phyloP scores from a whole-genome alignment of 2,329 filamentous ascomycete genomes.

The Diaporthe longicolla region DNA sequence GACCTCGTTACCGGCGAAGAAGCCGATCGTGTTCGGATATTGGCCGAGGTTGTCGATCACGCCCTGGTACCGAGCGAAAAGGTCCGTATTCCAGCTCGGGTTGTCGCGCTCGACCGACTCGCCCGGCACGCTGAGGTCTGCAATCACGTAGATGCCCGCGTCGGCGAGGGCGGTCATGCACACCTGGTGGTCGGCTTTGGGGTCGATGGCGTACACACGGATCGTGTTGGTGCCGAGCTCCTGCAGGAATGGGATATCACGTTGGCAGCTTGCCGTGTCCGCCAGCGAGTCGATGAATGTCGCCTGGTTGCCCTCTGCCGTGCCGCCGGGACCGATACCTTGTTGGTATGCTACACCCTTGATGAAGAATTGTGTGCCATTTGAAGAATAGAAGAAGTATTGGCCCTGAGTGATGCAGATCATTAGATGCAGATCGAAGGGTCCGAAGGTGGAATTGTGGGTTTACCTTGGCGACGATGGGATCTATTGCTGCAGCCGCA shows the following conservation, averaged over 20 bases:
- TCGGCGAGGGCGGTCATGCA: slow-evolving; percentile 89
- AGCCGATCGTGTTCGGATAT: slow-evolving; percentile 94
- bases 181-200: slow-evolving; percentile 79
- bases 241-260: slow-evolving; percentile 86
- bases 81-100: slow-evolving; percentile 82
- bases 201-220: slow-evolving; percentile 94
- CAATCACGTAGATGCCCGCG: slow-evolving; percentile 94
- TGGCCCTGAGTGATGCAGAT: slow-evolving; percentile 71
- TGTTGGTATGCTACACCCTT: slow-evolving; percentile 97
- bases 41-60: slow-evolving; percentile 86
- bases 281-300: slow-evolving; percentile 81
- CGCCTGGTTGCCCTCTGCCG: slow-evolving; percentile 63
- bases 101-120: slow-evolving; percentile 87
- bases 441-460: slow-evolving; percentile 49
- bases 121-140: slow-evolving; percentile 86
- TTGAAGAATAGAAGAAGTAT: slow-evolving; percentile 85
- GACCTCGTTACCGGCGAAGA: slow-evolving; percentile 99
- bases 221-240: slow-evolving; percentile 91
- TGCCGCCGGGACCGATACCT: slow-evolving; percentile 65
- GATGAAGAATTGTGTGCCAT: slow-evolving; percentile 79
- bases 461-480: slow-evolving; percentile 41
- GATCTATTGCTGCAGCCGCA: slow-evolving; percentile 37
- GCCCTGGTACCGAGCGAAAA: slow-evolving; percentile 84
- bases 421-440: slow-evolving; percentile 83
- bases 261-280: slow-evolving; percentile 78